Evolutionary conservation across 257 asterid species (phyloP).

Genomic region (Coffea eugenioides): DNA sequence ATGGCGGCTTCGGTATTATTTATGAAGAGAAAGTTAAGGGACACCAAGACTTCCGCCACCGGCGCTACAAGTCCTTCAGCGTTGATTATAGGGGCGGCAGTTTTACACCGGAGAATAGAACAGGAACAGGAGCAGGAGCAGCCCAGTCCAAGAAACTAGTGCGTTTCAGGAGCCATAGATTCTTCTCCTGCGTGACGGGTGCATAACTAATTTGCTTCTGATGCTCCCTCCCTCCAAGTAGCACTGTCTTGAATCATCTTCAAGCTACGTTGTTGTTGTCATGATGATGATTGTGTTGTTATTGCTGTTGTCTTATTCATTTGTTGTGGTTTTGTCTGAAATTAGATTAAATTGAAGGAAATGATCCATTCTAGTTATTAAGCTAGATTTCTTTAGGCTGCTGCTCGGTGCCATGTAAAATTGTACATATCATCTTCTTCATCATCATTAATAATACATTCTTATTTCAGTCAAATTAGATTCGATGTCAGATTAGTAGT

Average conservation of each 20-base stretch:
- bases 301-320: not conserved
- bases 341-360: not conserved
- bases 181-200: conserved; percentile 38
- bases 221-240: not conserved
- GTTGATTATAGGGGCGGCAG: conserved; percentile 20
- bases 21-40: conserved; percentile 1
- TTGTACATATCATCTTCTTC: not conserved
- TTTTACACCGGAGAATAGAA: conserved; percentile 18
- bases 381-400: not conserved
- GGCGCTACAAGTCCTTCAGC: conserved; percentile 44
- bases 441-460: not conserved
- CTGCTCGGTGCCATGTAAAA: not conserved
- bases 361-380: not conserved
- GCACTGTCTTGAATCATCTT: not conserved
- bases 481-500: no score
- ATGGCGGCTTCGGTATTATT: not conserved
- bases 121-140: no score
- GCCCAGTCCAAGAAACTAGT: conserved; percentile 35
- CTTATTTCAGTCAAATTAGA: not conserved
- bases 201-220: not conserved
- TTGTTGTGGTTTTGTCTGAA: not conserved
- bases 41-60: conserved; percentile 19
- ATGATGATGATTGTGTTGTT: no score
- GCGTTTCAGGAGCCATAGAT: conserved; percentile 39
- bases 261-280: not conserved